Conservation (phyloP, 768 basidiomycete species). For the Amanita phalloides region DNA sequence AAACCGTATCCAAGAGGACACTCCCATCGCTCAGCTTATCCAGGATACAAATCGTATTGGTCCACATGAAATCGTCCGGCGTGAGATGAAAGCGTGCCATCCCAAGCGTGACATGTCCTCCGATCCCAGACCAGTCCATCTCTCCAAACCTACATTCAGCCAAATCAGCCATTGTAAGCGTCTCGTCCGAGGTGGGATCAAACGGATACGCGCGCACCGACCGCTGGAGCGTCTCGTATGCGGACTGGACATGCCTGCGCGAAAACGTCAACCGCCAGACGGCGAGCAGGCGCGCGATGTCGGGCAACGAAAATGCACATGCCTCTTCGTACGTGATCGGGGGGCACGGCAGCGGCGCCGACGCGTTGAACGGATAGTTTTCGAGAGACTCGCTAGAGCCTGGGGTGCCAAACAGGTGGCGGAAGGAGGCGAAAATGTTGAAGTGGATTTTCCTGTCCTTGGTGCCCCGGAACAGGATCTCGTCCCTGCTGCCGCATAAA, state of each 20-base stretch:
- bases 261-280: slow-evolving; percentile 9
- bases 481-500: not conserved
- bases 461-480: not conserved
- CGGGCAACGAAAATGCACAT: slow-evolving; percentile 17
- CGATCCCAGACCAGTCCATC: slow-evolving; percentile 2
- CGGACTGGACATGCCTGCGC: not conserved
- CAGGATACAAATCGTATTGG: not conserved
- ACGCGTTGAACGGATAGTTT: slow-evolving; percentile 15
- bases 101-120: not conserved
- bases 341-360: slow-evolving; percentile 28
- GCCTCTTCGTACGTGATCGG: slow-evolving; percentile 23
- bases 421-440: not conserved
- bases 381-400: not conserved
- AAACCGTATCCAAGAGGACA: not conserved
- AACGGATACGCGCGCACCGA: not conserved
- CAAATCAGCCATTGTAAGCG: not conserved
- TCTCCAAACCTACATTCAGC: not conserved
- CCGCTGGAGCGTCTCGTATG: slow-evolving; percentile 1
- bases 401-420: not conserved
- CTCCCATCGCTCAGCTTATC: not conserved
- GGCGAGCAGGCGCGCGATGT: slow-evolving; percentile 15
- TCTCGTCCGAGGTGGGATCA: slow-evolving; percentile 1
- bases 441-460: not conserved
- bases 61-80: not conserved
- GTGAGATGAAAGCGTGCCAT: not conserved